Base-by-base conservation (phyloP, 306 rosid genomes). In the Myrica gale region DNA sequence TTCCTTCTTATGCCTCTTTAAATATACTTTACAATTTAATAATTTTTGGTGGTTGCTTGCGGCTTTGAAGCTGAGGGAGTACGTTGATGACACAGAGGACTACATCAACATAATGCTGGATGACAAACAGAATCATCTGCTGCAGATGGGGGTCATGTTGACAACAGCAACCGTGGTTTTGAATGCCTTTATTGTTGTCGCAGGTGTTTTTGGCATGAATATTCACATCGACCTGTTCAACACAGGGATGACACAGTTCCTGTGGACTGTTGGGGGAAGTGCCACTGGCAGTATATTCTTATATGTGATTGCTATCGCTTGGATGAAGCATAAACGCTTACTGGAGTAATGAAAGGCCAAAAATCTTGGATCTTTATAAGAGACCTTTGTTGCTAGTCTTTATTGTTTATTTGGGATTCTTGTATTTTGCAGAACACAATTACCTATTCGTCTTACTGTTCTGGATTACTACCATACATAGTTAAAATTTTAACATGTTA, bases 91-190 rank as follows among this genome's bases (percentile, higher is more conserved):
- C 90, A 96, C 99, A 0, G 99, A 96, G 85, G 99, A 96, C 78
- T 96, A 92, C 80, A 96, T 96, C 88, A 92, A 96, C 89, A 96
- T 96, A 48, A 96, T 96, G 99, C 85, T 96, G 88, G 99, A 96
- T 84, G 98, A 96, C 91, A 96, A 96, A 74, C 99, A 96, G 90
- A 96, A 96, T 78, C 96, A 92, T 83, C 93, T 92, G 53, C 90
- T 96, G 67, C 99, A 92, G 84, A 96, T 96, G 99, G 98, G 99
- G 82, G 99, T 96, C 69, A 90, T 92, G 97, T 81, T 96, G 84
- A 90, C 99, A 50, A 92, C 99, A 5, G 96, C 99, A 66, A 96
- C 99, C 46, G 87, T 95, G 26, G 97, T 89, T 6, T 89, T 96
- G 58, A 92, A 97, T 78, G 92, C 92, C 61, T 89, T 92, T 26